Conservation (phyloP, 1,284 basidiomycete species). For the Tremellales sp. region DNA sequence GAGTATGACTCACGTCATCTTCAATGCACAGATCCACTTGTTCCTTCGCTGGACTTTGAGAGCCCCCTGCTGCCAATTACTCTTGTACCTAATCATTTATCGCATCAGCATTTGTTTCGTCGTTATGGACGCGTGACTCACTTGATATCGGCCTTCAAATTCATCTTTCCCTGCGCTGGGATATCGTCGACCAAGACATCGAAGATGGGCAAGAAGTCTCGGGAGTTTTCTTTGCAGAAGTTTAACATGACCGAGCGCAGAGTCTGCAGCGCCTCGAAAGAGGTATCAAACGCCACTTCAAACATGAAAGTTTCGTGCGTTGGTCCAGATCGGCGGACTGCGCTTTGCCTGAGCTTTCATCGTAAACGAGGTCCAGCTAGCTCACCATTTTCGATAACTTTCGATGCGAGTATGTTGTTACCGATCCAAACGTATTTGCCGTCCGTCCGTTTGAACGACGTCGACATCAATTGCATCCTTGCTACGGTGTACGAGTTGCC, state of each 20-base stretch:
- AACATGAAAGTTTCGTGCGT: conserved; percentile 56
- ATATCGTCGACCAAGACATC: conserved; percentile 65
- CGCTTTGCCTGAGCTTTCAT: conserved; percentile 5
- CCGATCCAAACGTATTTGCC: conserved; percentile 61
- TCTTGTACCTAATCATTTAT: conserved; percentile 59
- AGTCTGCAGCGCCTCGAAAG: conserved; percentile 75
- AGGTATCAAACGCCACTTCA: conserved; percentile 73
- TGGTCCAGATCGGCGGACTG: conserved; percentile 51
- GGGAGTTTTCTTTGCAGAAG: conserved; percentile 66
- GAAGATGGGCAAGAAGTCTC: conserved; percentile 70
- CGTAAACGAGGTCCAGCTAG: neutral
- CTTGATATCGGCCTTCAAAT: conserved; percentile 75
- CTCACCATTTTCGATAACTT: conserved; percentile 55
- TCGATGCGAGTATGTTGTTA: conserved; percentile 59
- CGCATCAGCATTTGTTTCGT: neutral
- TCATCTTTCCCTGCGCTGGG: conserved; percentile 74
- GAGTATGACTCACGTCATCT: conserved; percentile 52
- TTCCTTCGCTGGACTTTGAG: conserved; percentile 71
- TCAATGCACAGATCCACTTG: conserved; percentile 87
- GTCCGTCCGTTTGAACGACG: conserved; percentile 53
- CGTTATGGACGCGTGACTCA: neutral
- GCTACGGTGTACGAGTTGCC: conserved; percentile 67
- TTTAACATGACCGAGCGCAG: conserved; percentile 75
- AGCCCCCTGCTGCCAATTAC: conserved; percentile 77
- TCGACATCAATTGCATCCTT: conserved; percentile 78